Evolutionary conservation across 208 protist genomes (phyloP).

Genomic region (Trypanosoma platydactyli): DNA sequence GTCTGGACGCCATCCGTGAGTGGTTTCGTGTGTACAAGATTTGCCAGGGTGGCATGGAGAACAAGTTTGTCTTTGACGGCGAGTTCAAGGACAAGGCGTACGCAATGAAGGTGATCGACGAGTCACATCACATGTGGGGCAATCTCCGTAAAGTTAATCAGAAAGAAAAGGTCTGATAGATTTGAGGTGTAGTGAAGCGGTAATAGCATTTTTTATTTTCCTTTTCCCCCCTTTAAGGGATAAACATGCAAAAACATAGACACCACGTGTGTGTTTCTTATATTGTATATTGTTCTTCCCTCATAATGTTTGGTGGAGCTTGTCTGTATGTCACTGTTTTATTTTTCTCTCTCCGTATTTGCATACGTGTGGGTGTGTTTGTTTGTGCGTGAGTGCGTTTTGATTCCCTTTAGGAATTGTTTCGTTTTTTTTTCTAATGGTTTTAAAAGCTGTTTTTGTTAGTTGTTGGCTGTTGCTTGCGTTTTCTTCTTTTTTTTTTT

Average conservation of each 20-base stretch:
- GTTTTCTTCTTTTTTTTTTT: slow-evolving; percentile 1
- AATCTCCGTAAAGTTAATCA: slow-evolving; percentile 89
- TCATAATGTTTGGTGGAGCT: background rate
- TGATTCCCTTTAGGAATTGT: slow-evolving; percentile 7
- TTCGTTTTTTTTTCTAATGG: slow-evolving; percentile 25
- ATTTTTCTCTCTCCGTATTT: slow-evolving; percentile 24
- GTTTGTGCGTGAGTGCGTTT: background rate
- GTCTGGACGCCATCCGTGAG: slow-evolving; percentile 85
- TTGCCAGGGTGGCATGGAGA: slow-evolving; percentile 89
- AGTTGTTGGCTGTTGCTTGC: too few relatives aligned
- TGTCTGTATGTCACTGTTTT: background rate
- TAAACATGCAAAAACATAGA: too few relatives aligned
- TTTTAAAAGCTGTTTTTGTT: background rate
- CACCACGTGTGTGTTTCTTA: background rate
- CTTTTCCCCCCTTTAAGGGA: slow-evolving; percentile 12
- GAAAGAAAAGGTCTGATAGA: slow-evolving; percentile 67
- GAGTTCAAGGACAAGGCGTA: slow-evolving; percentile 88
- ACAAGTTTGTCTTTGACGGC: slow-evolving; percentile 91
- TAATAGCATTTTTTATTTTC: slow-evolving; percentile 8
- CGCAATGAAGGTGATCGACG: slow-evolving; percentile 86
- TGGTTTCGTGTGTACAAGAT: slow-evolving; percentile 94
- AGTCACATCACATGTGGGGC: slow-evolving; percentile 93
- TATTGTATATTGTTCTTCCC: slow-evolving; percentile 18
- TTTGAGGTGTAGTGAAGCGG: background rate
- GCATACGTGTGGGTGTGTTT: background rate